Percentiles rank a stretch among this genome's conserved stretches.
These are phyloP conservation scores for Dactylella cylindrospora DNA, from an alignment of 2,329 filamentous ascomycete genomes.

Conservation along the genomic window DNA sequence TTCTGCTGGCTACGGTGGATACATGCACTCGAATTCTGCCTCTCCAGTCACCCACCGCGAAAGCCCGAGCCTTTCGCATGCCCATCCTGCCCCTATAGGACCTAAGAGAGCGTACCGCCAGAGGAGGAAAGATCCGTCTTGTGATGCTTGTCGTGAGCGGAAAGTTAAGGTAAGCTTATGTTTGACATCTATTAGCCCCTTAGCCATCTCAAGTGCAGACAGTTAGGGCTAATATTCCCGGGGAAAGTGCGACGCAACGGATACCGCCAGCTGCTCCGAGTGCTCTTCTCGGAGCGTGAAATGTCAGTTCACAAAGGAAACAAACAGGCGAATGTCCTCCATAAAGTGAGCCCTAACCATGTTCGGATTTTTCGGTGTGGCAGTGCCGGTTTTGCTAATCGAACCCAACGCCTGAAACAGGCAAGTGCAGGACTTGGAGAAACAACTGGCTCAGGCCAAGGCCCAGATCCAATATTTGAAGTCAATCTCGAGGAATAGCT, in stretches of 20 bases:
- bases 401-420: conserved; percentile 50
- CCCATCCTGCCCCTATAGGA: conserved; percentile 35
- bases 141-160: conserved; percentile 88
- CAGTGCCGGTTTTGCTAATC: conserved; percentile 4
- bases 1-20: conserved; percentile 25
- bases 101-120: conserved; percentile 88
- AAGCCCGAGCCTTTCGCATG: conserved; percentile 42
- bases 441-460: conserved; percentile 77
- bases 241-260: conserved; percentile 82
- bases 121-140: conserved; percentile 92
- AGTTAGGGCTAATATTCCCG: conserved; percentile 1
- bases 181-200: conserved; percentile 23
- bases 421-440: conserved; percentile 94
- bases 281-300: conserved; percentile 95
- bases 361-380: background rate
- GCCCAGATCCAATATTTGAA: conserved; percentile 76
- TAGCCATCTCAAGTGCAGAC: background rate
- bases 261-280: conserved; percentile 93
- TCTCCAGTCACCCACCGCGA: conserved; percentile 43
- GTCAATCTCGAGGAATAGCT: conserved; percentile 61
- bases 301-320: conserved; percentile 99
- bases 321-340: conserved; percentile 96
- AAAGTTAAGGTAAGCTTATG: conserved; percentile 62
- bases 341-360: conserved; percentile 68
- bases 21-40: conserved; percentile 37